A percentile compares a stretch with the other conserved stretches of the same genome.
phyloP scores from a whole-genome alignment of 2,329 filamentous ascomycete species.

The Colletotrichum scovillei region DNA sequence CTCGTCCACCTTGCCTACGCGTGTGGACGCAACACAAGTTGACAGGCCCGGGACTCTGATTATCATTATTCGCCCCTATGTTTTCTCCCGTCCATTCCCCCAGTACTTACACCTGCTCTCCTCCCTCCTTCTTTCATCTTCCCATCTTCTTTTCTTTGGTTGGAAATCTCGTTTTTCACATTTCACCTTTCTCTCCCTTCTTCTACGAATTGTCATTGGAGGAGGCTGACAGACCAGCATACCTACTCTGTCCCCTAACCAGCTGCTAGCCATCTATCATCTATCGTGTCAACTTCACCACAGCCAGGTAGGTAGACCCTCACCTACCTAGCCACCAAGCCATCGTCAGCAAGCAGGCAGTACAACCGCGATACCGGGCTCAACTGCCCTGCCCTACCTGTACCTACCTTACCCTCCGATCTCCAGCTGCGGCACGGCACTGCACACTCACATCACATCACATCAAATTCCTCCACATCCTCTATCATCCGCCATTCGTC shows the following conservation, averaged over 20 bases:
- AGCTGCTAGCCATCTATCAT: background rate
- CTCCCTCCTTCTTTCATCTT: background rate
- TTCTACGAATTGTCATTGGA: background rate
- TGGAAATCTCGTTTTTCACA: background rate
- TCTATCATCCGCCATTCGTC: conserved; percentile 7
- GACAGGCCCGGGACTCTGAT: conserved; percentile 1
- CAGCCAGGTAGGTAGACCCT: background rate
- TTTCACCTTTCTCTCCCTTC: background rate
- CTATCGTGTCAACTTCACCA: background rate
- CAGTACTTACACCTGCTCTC: conserved; percentile 4
- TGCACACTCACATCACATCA: conserved; percentile 31
- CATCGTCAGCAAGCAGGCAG: conserved; percentile 2
- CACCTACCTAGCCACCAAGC: background rate
- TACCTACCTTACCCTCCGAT: conserved; percentile 22
- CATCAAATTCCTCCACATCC: conserved; percentile 5
- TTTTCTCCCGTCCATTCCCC: background rate
- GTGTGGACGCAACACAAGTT: background rate
- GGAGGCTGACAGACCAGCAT: background rate
- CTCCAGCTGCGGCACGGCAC: conserved; percentile 26
- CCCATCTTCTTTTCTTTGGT: background rate
- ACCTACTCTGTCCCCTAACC: background rate
- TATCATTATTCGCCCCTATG: conserved; percentile 11
- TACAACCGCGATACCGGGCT: conserved; percentile 28
- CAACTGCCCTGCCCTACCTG: conserved; percentile 1
- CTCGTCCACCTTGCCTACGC: background rate